Evolutionary conservation across 139 green algal genomes (phyloP), one percentile per base, ranked within the genome.

Genomic region (Chlamydomonas sphaeroides): DNA sequence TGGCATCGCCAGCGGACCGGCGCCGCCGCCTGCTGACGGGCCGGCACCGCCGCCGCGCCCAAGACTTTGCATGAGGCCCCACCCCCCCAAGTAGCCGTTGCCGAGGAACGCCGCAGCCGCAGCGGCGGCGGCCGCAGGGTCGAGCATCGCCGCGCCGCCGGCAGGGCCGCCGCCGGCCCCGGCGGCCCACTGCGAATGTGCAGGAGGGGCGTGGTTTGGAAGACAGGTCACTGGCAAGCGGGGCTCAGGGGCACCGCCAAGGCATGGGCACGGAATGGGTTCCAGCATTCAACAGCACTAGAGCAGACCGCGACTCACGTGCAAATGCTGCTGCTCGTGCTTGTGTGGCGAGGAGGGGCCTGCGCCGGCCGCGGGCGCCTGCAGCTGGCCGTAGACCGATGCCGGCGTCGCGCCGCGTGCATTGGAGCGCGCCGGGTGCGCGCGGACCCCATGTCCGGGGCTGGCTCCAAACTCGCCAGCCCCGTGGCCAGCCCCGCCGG

Each of bases 401-500:
- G 85, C 85, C 21, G 85, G 85, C 18, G 85, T 89, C 7, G 79
- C 80, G n/a, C 73, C 85, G 5, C 85, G 75, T 18, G 49, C 45
- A 32, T 65, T 82, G 17, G 74, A 80, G 6, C 74, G 39, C 0
- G 74, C 61, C 0, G 59, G 74, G 30, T 80, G 74, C n/a, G 59
- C 42, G 7, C 74, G 74, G 5, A 45, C 28, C 25, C 26, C 56
- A 30, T 68, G 57, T 15, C 72, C 74, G 15, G 59, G 15, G 2
- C 6, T 28, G 20, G 28, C 30, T 1, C 30, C 41, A 5, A 53
- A 39, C 18, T 80, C 39, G 3, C 4, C 59, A 0, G 41, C 41
- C 30, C 30, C 56, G 5, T 11, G 45, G 14, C 68, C 62, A 42
- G 57, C 61, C n/a, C 30, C 41, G 8, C 81, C 56, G 17, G 7